phyloP scores from a whole-genome alignment of 1,139 yeast species.

The Saccharomyces pastorianus region DNA sequence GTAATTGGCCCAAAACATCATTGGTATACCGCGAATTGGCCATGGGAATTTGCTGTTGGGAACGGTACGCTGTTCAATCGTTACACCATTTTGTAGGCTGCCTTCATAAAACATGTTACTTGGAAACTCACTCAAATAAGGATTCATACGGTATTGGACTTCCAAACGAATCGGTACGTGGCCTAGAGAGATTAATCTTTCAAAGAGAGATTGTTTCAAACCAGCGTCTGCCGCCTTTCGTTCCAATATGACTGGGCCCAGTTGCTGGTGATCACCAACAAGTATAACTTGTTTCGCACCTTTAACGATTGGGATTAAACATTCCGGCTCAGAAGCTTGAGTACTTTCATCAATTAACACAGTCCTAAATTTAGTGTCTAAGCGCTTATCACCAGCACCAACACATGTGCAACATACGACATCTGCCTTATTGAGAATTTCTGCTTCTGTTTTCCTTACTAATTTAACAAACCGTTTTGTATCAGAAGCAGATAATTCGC shows the following conservation, averaged over 20 bases:
- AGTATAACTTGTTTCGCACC: slow-evolving; percentile 84
- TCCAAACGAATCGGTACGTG: slow-evolving; percentile 80
- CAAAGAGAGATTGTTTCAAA: slow-evolving; percentile 74
- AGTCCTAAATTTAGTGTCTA: slow-evolving; percentile 54
- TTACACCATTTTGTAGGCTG: slow-evolving; percentile 82
- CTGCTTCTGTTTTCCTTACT: slow-evolving; percentile 42
- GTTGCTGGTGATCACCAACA: slow-evolving; percentile 93
- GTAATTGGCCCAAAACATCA: slow-evolving; percentile 92
- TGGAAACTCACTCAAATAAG: slow-evolving; percentile 77
- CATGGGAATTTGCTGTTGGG: slow-evolving; percentile 65
- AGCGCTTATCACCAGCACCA: slow-evolving; percentile 75
- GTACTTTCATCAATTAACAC: slow-evolving; percentile 89
- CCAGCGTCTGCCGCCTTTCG: slow-evolving; percentile 82
- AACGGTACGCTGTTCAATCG: slow-evolving; percentile 59
- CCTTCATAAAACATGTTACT: slow-evolving; percentile 94
- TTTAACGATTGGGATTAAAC: slow-evolving; percentile 76
- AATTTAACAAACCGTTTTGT: slow-evolving; percentile 38
- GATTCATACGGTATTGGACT: slow-evolving; percentile 95
- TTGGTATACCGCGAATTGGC: slow-evolving; percentile 76
- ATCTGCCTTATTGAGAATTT: slow-evolving; percentile 52
- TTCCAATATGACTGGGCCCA: slow-evolving; percentile 84
- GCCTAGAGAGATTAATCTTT: slow-evolving; percentile 75
- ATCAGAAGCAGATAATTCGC: slow-evolving; percentile 58
- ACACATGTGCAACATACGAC: slow-evolving; percentile 89
- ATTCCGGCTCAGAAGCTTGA: slow-evolving; percentile 90